Evolutionary conservation across 1,284 basidiomycete species (phyloP).

Genomic region (Puccinia sorghi): DNA sequence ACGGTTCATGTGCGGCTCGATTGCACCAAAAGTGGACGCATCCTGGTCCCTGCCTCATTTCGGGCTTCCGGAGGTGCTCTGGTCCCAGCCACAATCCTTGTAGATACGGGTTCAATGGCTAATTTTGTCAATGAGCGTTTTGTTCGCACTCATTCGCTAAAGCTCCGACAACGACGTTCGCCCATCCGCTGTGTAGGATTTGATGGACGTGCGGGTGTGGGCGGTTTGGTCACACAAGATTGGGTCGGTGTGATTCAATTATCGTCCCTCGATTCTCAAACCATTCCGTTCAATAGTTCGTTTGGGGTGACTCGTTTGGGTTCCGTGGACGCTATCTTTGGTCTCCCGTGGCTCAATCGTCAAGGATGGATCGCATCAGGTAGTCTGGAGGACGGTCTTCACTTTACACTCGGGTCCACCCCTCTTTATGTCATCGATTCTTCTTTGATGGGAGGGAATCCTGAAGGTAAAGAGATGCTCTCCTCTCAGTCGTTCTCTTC

Average conservation of each 20-base stretch:
- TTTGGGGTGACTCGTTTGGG: slow-evolving; percentile 27
- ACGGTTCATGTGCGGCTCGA: slow-evolving; percentile 1
- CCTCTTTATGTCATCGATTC: too few relatives aligned
- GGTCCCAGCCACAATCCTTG: neutral
- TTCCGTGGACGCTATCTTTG: slow-evolving; percentile 24
- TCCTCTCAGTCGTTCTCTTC: neutral
- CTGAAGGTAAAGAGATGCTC: neutral
- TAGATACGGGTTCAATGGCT: neutral
- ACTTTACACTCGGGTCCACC: too few relatives aligned
- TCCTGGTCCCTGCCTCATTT: neutral
- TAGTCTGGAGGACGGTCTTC: too few relatives aligned
- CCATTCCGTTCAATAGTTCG: neutral
- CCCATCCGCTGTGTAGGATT: neutral
- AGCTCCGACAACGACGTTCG: neutral
- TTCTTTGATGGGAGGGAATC: too few relatives aligned
- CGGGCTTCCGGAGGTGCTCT: neutral
- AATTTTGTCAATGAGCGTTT: slow-evolving; percentile 10
- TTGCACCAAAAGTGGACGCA: neutral
- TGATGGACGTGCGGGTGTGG: neutral
- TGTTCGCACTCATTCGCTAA: neutral
- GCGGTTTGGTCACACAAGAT: neutral
- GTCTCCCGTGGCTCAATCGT: too few relatives aligned
- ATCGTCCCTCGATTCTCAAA: neutral
- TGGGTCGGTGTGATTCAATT: slow-evolving; percentile 3
- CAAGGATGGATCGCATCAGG: too few relatives aligned